Conservation (phyloP, 2,329 filamentous ascomycete species). For the Endoconidiophora laricicola region DNA sequence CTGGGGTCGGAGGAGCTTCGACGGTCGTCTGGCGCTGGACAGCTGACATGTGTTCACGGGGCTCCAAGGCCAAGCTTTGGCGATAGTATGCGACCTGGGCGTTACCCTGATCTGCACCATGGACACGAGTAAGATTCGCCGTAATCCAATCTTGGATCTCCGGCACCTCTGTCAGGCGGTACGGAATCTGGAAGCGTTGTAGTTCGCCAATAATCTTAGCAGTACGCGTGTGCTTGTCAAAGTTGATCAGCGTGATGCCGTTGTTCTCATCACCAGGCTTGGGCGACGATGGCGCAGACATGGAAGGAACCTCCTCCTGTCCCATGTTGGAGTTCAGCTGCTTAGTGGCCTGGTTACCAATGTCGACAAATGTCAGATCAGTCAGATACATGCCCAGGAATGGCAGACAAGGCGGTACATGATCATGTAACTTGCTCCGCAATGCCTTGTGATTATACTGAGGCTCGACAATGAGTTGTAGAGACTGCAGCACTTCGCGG, state of each 20-base stretch:
- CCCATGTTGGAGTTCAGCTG: conserved; percentile 36
- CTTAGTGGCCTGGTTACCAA: conserved; percentile 77
- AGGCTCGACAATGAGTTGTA: conserved; percentile 76
- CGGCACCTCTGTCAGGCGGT: conserved; percentile 62
- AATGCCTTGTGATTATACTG: conserved; percentile 82
- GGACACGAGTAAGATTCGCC: conserved; percentile 61
- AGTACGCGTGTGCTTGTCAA: conserved; percentile 89
- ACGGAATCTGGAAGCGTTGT: conserved; percentile 90
- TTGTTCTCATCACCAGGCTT: conserved; percentile 40
- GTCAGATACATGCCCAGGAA: conserved; percentile 95
- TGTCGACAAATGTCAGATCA: conserved; percentile 88
- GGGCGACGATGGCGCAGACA: conserved; percentile 36
- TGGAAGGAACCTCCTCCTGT: conserved; percentile 23
- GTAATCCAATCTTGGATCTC: conserved; percentile 92
- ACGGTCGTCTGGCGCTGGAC: conserved; percentile 19
- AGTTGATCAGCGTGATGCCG: conserved; percentile 75
- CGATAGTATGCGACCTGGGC: conserved; percentile 55
- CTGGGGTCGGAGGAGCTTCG: conserved; percentile 16
- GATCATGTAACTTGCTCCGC: conserved; percentile 65
- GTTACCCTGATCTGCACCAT: conserved; percentile 37
- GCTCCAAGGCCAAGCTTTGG: conserved; percentile 71
- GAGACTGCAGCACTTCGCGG: conserved; percentile 57
- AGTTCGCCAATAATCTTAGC: conserved; percentile 92
- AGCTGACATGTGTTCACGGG: conserved; percentile 35
- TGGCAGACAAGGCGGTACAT: conserved; percentile 80